These are phyloP conservation scores for Toxoplasma gondii DNA, from an alignment of 169 alveolate genomes.

Conservation along the genomic window DNA sequence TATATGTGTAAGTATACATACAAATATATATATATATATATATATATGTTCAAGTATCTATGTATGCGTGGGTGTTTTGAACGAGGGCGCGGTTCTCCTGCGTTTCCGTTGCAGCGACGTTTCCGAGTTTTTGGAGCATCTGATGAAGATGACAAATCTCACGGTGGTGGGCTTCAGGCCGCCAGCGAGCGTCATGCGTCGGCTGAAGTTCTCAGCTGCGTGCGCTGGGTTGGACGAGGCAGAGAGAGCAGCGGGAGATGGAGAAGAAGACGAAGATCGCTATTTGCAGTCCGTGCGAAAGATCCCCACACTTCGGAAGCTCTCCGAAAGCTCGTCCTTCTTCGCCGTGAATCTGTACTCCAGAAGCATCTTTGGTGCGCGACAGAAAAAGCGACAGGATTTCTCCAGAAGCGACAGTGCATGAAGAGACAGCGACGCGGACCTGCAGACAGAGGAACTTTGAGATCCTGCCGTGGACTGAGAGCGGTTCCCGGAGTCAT, in stretches of 20 bases:
- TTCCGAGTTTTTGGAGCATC: slow-evolving; percentile 44
- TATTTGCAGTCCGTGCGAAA: slow-evolving; percentile 45
- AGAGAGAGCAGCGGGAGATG: slow-evolving; percentile 37
- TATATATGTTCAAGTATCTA: not conserved
- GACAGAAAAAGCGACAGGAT: not conserved
- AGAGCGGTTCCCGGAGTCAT: too few relatives aligned
- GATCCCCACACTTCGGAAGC: slow-evolving; percentile 37
- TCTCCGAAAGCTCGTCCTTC: slow-evolving; percentile 69
- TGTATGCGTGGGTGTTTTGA: not conserved
- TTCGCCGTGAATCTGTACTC: slow-evolving; percentile 88
- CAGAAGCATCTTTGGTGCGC: slow-evolving; percentile 82
- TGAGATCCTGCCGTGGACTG: not conserved
- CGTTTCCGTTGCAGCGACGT: slow-evolving; percentile 15
- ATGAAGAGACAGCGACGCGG: not conserved
- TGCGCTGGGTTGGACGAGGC: not conserved
- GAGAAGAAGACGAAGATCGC: slow-evolving; percentile 31
- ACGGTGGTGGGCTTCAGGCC: slow-evolving; percentile 58
- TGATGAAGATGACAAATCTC: slow-evolving; percentile 67
- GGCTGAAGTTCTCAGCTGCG: not conserved
- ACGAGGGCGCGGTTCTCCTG: not conserved
- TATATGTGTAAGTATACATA: not conserved
- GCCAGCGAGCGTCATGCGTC: not conserved
- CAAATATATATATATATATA: not conserved
- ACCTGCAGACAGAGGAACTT: not conserved
- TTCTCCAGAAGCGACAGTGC: not conserved